A percentile compares a stretch with the other conserved stretches of the same genome.
Conservation (phyloP, 2,329 filamentous ascomycete genomes). For the Phaeosphaeriaceae sp. region DNA sequence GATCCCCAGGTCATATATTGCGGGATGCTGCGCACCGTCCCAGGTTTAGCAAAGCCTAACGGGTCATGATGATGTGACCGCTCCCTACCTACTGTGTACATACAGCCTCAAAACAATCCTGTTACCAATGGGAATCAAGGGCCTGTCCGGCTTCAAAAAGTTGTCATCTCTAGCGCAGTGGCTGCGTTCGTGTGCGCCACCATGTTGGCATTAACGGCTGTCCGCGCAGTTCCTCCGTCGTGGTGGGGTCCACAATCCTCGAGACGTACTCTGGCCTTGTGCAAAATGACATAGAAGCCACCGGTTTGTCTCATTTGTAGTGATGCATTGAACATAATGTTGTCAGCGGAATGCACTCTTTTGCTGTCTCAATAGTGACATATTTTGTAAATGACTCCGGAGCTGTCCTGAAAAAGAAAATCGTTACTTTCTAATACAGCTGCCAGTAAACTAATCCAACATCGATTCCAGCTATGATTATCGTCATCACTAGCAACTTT, state of each 20-base stretch:
- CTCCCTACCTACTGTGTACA: background rate
- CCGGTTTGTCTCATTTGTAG: background rate
- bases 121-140: too few relatives aligned
- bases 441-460: too few relatives aligned
- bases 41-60: background rate
- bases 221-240: conserved; percentile 6
- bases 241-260: conserved; percentile 8
- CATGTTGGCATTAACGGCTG: conserved; percentile 2
- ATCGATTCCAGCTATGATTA: too few relatives aligned
- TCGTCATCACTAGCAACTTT: too few relatives aligned
- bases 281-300: conserved; percentile 3
- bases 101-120: too few relatives aligned
- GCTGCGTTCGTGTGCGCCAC: background rate
- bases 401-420: too few relatives aligned
- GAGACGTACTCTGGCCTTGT: background rate
- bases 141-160: too few relatives aligned
- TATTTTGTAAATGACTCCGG: too few relatives aligned
- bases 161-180: conserved; percentile 1
- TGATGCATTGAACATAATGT: too few relatives aligned
- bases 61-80: conserved; percentile 8
- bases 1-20: conserved; percentile 1
- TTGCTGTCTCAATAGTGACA: too few relatives aligned
- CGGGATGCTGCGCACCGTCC: conserved; percentile 3
- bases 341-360: too few relatives aligned
- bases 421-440: too few relatives aligned